Conservation (phyloP, 768 basidiomycete species). For the Tricholoma terreum region DNA sequence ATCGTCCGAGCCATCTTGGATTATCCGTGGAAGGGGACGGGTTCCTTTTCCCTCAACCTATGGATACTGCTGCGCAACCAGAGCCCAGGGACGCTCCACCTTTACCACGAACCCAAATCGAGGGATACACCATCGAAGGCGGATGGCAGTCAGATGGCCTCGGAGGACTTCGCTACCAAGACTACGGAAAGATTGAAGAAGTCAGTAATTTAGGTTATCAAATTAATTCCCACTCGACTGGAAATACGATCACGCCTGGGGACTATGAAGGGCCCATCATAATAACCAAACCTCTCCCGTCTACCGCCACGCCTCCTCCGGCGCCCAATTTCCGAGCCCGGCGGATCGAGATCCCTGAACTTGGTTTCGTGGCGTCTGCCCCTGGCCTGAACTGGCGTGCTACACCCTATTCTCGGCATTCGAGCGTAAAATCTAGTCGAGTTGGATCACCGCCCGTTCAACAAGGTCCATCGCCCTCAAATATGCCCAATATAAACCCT, state of each 20-base stretch:
- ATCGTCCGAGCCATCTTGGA: background rate
- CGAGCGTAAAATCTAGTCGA: background rate
- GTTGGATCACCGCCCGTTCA: background rate
- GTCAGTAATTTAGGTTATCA: constrained; percentile 5
- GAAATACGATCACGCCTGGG: background rate
- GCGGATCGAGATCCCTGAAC: background rate
- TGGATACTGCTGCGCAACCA: background rate
- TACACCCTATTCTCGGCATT: background rate
- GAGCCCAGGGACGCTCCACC: background rate
- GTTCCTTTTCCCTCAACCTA: background rate
- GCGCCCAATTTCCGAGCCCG: constrained; percentile 11
- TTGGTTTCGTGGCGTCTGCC: background rate
- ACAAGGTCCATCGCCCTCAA: background rate
- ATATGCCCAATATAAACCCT: background rate
- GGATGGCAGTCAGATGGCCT: constrained; percentile 25
- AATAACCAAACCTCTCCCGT: constrained; percentile 12
- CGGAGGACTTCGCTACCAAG: constrained; percentile 21
- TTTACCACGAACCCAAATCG: background rate
- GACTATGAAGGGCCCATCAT: constrained; percentile 1
- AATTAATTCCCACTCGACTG: constrained; percentile 7
- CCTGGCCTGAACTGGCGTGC: background rate
- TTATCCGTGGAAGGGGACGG: background rate
- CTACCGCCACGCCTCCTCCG: constrained; percentile 23
- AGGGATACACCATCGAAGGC: constrained; percentile 18
- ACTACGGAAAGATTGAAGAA: constrained; percentile 29